Conservation (phyloP, 169 alveolate genomes). For the Plasmodium inui region DNA sequence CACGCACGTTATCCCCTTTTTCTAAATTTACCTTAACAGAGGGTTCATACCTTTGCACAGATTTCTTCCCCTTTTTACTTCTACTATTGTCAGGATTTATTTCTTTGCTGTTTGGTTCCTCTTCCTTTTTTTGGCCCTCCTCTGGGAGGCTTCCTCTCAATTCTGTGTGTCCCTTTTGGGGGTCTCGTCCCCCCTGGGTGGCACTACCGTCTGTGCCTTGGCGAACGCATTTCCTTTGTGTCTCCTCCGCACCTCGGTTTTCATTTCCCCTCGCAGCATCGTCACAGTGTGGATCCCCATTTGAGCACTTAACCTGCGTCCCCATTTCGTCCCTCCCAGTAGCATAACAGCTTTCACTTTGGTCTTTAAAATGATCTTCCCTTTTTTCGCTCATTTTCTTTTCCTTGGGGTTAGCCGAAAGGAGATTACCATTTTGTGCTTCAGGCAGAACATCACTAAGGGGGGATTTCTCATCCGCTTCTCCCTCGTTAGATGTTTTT, state of each 20-base stretch:
- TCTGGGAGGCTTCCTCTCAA: neutral
- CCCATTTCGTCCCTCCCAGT: neutral
- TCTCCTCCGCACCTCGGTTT: neutral
- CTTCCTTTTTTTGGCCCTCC: neutral
- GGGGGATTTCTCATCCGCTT: neutral
- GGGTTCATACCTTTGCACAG: neutral
- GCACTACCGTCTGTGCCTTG: neutral
- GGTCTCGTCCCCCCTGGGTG: neutral
- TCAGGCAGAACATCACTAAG: neutral
- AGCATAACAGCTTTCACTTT: neutral
- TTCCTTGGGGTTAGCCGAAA: neutral
- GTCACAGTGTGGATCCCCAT: neutral
- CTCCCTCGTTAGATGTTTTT: neutral
- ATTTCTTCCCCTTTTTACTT: neutral
- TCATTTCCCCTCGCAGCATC: neutral
- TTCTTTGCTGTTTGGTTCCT: neutral
- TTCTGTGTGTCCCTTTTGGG: neutral
- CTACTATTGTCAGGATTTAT: neutral
- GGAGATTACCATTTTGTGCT: neutral
- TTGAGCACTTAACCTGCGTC: neutral
- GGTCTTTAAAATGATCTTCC: neutral
- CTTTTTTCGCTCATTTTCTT: neutral
- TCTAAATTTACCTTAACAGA: neutral
- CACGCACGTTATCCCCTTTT: neutral
- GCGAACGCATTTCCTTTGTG: neutral